Evolutionary conservation across 2,329 filamentous ascomycete genomes (phyloP), one percentile per base, ranked within the genome.

Genomic region (Waltergamsia citrina): DNA sequence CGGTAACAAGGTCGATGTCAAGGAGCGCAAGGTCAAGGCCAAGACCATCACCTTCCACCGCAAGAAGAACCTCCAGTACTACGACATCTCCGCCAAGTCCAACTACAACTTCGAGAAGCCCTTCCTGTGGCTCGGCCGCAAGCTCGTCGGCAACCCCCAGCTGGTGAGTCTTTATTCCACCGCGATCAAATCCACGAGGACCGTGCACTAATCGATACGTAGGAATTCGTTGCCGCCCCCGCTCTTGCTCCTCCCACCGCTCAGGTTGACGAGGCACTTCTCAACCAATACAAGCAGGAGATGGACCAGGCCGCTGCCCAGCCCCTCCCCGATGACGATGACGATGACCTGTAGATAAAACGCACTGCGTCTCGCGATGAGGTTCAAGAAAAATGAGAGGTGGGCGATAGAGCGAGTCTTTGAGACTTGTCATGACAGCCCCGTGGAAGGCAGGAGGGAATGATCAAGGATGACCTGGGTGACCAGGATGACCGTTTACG

Each of bases 31-130:
- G 74, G 92, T 98, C 62, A 98, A 98, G 81, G 92, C 92, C 60
- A 98, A 98, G 85, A 93, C 90, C 61, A 98, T 98, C 69, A 98
- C 92, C 49, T 98, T 98, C 85, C 92, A 98, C 78, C 86, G 92
- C 70, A 98, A 98, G 85, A 98, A 98, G 82, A 98, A 96, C 71
- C 81, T 98, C 34, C 92, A 98, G 71, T 98, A 96, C 79, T 98
- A 98, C 77, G 92, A 96, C 54, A 96, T 96, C 63, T 95, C 87
- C 27, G 92, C 92, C 67, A 98, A 96, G 76, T 95, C 88, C 59
- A 96, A 96, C 78, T 96, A 98, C 74, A 96, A 96, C 81, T 96
- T 96, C 66, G 90, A 96, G 81, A 98, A 96, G 80, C 90, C 90
- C 44, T 96, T 98, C 85, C 82, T 96, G 53, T 96, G 92, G 92